Evolutionary conservation across 129 eudicot genomes (phyloP), one percentile per base, ranked within the genome.

Genomic region (Lactuca sativa): DNA sequence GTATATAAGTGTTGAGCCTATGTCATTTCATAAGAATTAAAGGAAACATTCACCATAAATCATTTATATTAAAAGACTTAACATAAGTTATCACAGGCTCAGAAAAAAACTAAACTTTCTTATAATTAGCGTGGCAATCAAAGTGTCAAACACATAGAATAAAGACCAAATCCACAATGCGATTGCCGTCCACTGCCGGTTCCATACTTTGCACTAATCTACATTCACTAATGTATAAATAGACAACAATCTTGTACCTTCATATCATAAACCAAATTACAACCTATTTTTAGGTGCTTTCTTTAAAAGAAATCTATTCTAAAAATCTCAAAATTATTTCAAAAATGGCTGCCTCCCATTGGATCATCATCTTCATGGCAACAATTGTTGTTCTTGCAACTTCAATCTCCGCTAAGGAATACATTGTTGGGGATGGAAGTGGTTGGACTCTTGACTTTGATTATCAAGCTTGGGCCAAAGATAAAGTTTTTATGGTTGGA

Each of bases 381-480:
- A 18, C 77, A 16, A 30, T 72, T 18, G 18, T 62, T 59, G 69
- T 69, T 57, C 59, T 78, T 15, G 70, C 69, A 41, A 62, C 62
- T 70, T 53, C 73, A 11, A 21, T 77, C 37, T 73, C 77, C 14
- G 78, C 83, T 14, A 74, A 58, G 3, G 81, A 82, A 57, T 74
- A 64, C 33, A 65, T 43, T 34, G 83, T 70, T 36, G 86, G 86
- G 25, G 75, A 78, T 60, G 33, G 66, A 30, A 67, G 34, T 11
- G 83, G 83, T 12, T 79, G 83, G 83, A 73, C 71, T 34, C 64
- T 69, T 7, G 73, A 62, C 34, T 72, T 58, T 7, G 74, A 70
- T 74, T 82, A 82, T 58, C 62, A 61, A 43, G 40, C 32, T 12
- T 82, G 86, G 86, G 77, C 83, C 21, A 55, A 74, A 10, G 86